Conservation (phyloP, 495 filamentous ascomycete genomes). For the Penicillium paxilli region DNA sequence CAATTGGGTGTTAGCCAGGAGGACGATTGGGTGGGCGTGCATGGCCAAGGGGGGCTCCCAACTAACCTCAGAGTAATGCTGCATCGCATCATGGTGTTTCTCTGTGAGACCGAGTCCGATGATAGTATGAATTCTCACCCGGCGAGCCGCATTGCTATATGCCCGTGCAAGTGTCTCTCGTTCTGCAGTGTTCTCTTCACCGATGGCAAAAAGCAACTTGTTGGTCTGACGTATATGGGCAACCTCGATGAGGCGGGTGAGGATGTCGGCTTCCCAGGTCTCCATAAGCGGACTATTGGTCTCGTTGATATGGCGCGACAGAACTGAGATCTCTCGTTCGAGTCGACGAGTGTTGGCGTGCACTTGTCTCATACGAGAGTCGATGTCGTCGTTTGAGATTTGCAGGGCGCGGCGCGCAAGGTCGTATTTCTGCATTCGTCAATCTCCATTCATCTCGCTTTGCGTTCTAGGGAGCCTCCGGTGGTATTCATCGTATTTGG, state of each 20-base stretch:
- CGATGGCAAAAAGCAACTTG: conserved; percentile 23
- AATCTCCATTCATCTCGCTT: neutral
- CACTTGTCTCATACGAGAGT: conserved; percentile 21
- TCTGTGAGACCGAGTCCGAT: conserved; percentile 27
- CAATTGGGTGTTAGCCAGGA: conserved; percentile 8
- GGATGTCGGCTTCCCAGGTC: conserved; percentile 40
- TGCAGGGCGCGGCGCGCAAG: conserved; percentile 13
- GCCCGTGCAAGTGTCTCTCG: conserved; percentile 23
- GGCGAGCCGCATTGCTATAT: conserved; percentile 29
- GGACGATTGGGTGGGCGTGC: neutral
- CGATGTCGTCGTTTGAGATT: conserved; percentile 22
- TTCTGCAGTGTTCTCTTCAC: conserved; percentile 10
- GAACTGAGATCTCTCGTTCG: conserved; percentile 25
- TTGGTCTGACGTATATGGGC: conserved; percentile 25
- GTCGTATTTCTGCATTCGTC: conserved; percentile 2
- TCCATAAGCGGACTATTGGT: conserved; percentile 30
- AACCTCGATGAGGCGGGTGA: conserved; percentile 42
- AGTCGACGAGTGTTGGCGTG: conserved; percentile 21
- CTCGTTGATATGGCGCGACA: conserved; percentile 30
- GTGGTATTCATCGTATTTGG: neutral
- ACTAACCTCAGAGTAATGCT: conserved; percentile 36
- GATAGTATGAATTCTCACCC: conserved; percentile 24
- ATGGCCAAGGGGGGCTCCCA: neutral
- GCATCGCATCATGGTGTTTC: conserved; percentile 29
- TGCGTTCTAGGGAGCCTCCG: neutral